Evolutionary conservation across 768 basidiomycete species (phyloP), one percentile per base, ranked within the genome.

Genomic region (Paxillus involutus): DNA sequence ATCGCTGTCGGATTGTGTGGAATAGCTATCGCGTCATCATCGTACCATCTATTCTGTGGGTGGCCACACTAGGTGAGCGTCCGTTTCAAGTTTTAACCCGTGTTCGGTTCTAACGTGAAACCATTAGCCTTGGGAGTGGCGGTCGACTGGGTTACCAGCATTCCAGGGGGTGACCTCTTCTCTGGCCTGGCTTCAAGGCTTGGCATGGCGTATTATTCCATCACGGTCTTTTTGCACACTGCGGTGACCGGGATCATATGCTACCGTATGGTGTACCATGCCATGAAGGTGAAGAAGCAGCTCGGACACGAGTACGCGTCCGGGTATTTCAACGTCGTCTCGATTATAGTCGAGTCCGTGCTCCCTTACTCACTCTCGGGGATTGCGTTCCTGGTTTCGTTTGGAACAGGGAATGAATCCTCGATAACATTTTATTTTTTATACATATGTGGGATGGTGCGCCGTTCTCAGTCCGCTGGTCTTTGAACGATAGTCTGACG

Each of bases 1-100:
- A 74, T 50, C 73, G 75, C 16, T 73, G 71, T 52, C 71, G 55
- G 33, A 60, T 72, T 29, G 58, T 78, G n/a, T 76, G 72, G 65
- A 24, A 49, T 19, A 56, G 47, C 45, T 41, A 48, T 42, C 52
- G 54, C 21, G 44, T 63, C 1, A 40, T 67, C 16, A 0, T 69
- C 0, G 14, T 63, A 4, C 67, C 69, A 2, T 48, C 11, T 0
- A 44, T 64, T 24, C 3, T 69, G 29, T 69, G 69, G 67, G 2
- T 60, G 3, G 45, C 37, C n/a, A 63, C 69, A 6, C 40, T 71
- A 7, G 67, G 67, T 71, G 36, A 57, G 67, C n/a, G n/a, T n/a
- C n/a, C n/a, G n/a, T n/a, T n/a, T n/a, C n/a, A n/a, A n/a, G n/a
- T n/a, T n/a, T n/a, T n/a, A n/a, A n/a, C n/a, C n/a, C n/a, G n/a